Evolutionary conservation across 768 basidiomycete species (phyloP), one percentile per base, ranked within the genome.

Genomic region (Crepidotus variabilis): DNA sequence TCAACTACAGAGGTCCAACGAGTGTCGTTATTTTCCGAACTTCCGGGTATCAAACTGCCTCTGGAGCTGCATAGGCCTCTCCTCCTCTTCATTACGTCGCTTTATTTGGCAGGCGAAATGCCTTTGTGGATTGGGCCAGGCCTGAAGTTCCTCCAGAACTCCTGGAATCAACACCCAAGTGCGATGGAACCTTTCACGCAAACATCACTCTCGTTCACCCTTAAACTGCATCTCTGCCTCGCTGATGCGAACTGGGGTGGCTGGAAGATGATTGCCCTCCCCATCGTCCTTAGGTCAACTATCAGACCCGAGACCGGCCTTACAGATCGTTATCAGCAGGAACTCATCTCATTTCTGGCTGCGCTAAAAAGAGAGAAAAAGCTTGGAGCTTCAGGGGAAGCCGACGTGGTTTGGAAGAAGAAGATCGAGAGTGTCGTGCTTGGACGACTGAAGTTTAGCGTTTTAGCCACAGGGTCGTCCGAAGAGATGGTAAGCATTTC

Each of bases 231-330:
- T 24, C 84, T 85, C 0, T 72, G 79, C 4, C 78, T 92, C 6
- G 78, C 85, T 1, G 85, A 87, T 49, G 69, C 86, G 4, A 76
- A 75, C 0, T 93, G 90, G 88, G 82, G 83, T 18, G 91, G 89
- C 2, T 92, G 89, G 89, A 89, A 84, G 65, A 72, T 83, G 32
- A 67, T 91, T 9, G 87, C 80, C 13, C 65, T 86, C 1, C 86
- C 89, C 1, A 68, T 77, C 11, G 64, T 90, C n/a, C 62, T 84
- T 13, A 82, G 81, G 61, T 71, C 74, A 28, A 81, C 80, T 6
- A 50, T 68, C 9, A 67, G 64, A 1, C 69, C 74, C 2, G 75
- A 74, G 48, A 63, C 63, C 4, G 57, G 62, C 3, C 39, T 85
- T 20, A 62, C 85, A 13, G 72, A 81, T 23, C 57, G 61, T 6